These are phyloP conservation scores for Quillaja saponaria DNA, from an alignment of 306 rosid species.

Conservation along the genomic window DNA sequence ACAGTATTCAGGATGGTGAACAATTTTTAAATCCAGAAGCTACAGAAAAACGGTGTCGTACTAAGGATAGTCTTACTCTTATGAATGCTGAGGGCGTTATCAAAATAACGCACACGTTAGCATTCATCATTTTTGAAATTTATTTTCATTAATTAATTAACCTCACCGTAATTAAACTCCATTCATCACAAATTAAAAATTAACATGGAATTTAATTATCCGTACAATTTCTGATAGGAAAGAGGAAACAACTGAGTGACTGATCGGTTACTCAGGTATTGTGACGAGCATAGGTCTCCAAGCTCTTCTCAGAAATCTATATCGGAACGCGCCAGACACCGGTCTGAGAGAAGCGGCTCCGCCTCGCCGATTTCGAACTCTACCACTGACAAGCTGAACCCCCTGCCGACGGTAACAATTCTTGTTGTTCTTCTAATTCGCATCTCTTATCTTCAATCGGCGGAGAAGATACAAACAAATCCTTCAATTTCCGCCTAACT, in stretches of 20 bases:
- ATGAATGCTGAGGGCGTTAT: not conserved
- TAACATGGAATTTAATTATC: conserved; percentile 21
- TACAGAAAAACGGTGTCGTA: conserved; percentile 7
- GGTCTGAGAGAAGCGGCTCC: conserved; percentile 56
- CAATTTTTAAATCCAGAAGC: not conserved
- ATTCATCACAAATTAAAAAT: conserved; percentile 28
- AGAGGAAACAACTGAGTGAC: not conserved
- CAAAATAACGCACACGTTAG: conserved; percentile 33
- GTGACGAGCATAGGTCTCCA: conserved; percentile 85
- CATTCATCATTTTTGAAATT: not conserved
- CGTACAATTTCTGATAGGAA: conserved; percentile 36
- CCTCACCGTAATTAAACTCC: not conserved
- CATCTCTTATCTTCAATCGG: conserved; percentile 48
- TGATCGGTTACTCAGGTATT: conserved; percentile 62
- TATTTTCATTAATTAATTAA: too few species aligned
- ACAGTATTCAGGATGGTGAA: too few species aligned
- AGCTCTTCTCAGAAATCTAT: conserved; percentile 70
- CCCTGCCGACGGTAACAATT: conserved; percentile 27
- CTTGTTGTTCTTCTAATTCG: conserved; percentile 14
- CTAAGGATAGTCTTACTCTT: too few species aligned
- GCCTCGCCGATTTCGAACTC: conserved; percentile 35
- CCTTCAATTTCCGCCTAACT: conserved; percentile 68
- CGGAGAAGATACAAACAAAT: conserved; percentile 71
- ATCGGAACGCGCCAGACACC: conserved; percentile 59
- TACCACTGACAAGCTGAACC: conserved; percentile 13